Conservation (phyloP, 768 basidiomycete genomes). For the Fistulinella prunicolor region DNA sequence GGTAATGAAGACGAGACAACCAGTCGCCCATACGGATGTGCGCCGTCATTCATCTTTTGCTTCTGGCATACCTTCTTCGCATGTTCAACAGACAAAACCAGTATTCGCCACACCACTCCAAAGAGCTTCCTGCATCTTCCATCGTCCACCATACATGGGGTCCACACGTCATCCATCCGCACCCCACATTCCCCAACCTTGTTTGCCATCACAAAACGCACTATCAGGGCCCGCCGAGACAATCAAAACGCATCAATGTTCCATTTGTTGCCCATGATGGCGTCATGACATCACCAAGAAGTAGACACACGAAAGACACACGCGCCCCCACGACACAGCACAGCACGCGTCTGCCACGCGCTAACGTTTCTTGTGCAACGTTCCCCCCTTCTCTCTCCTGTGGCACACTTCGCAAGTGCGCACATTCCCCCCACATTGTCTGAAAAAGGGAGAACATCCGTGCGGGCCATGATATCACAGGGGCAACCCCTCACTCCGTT, state of each 20-base stretch:
- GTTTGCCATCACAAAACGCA: conserved; percentile 12
- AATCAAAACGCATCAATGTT: conserved; percentile 5
- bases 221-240: conserved; percentile 13
- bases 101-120: neutral
- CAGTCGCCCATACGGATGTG: neutral
- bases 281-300: conserved; percentile 18
- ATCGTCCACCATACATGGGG: neutral
- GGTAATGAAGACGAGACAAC: neutral
- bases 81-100: conserved; percentile 9
- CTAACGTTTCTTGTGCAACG: conserved; percentile 6
- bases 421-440: conserved; percentile 3
- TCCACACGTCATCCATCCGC: conserved; percentile 19
- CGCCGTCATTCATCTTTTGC: neutral
- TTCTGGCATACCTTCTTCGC: conserved; percentile 15
- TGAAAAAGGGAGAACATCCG: conserved; percentile 1
- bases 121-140: conserved; percentile 7
- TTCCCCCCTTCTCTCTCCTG: neutral
- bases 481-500: neutral
- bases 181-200: conserved; percentile 19
- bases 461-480: conserved; percentile 6
- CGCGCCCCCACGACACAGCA: conserved; percentile 28
- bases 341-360: conserved; percentile 28
- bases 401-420: neutral
- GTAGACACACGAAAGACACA: conserved; percentile 15
- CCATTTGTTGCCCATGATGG: conserved; percentile 1